Evolutionary conservation across 2,329 filamentous ascomycete species (phyloP).

Genomic region (Epichloe scottii): DNA sequence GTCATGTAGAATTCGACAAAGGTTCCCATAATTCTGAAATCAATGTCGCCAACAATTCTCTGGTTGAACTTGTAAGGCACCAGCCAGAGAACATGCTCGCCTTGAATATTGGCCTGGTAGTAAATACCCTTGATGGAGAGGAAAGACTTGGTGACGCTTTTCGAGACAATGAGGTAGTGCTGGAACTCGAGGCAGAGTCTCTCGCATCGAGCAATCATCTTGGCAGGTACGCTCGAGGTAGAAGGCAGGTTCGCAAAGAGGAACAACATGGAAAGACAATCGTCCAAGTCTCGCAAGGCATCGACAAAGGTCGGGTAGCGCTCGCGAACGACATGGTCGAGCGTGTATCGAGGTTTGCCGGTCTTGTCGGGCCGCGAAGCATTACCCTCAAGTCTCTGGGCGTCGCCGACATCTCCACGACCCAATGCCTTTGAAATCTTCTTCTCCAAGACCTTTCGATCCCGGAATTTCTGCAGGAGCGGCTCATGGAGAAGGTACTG

Average conservation of each 20-base stretch:
- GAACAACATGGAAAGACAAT: conserved; percentile 93
- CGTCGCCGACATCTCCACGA: conserved; percentile 81
- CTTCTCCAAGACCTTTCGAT: conserved; percentile 93
- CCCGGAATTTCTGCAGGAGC: conserved; percentile 84
- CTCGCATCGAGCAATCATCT: conserved; percentile 93
- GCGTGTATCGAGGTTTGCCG: conserved; percentile 74
- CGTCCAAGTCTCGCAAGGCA: conserved; percentile 85
- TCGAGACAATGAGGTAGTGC: conserved; percentile 88
- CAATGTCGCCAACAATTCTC: conserved; percentile 81
- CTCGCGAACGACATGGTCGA: conserved; percentile 96
- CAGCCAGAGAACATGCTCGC: conserved; percentile 92
- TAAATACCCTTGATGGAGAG: conserved; percentile 98
- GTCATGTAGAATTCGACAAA: conserved; percentile 99
- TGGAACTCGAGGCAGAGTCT: conserved; percentile 90
- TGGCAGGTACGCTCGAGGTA: conserved; percentile 76
- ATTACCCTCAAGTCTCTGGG: conserved; percentile 74
- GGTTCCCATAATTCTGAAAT: conserved; percentile 98
- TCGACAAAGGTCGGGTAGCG: conserved; percentile 96
- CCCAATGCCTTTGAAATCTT: conserved; percentile 92
- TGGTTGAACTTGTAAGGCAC: conserved; percentile 98
- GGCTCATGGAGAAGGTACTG: conserved; percentile 97
- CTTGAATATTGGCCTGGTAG: conserved; percentile 94
- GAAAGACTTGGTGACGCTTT: conserved; percentile 90
- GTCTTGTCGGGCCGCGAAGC: conserved; percentile 82
- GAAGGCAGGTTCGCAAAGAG: conserved; percentile 94